These are phyloP conservation scores for Williopsis jadinii DNA, from an alignment of 1,139 yeast genomes.

Conservation along the genomic window DNA sequence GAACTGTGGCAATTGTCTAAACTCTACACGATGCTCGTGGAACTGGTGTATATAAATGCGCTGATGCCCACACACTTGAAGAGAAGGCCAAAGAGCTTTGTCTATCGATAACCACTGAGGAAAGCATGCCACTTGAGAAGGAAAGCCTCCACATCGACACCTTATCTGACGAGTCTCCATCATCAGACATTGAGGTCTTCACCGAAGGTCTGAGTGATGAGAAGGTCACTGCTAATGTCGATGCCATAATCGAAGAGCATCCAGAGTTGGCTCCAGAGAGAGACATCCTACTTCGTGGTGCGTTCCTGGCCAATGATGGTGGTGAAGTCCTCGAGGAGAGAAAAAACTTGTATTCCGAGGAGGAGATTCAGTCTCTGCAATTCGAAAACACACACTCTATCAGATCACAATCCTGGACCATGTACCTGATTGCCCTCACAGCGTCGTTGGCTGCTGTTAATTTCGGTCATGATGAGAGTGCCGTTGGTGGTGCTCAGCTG, in stretches of 20 bases:
- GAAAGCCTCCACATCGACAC: too few relatives aligned
- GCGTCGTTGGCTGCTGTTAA: slow-evolving; percentile 26
- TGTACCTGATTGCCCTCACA: slow-evolving; percentile 22
- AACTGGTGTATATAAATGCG: too few relatives aligned
- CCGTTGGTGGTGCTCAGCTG: slow-evolving; percentile 46
- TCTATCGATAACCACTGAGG: too few relatives aligned
- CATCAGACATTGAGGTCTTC: slow-evolving; percentile 2
- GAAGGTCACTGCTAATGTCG: slow-evolving; percentile 14
- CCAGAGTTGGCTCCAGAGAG: slow-evolving; percentile 13
- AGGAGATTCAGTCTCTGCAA: slow-evolving; percentile 10
- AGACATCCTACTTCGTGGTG: slow-evolving; percentile 19
- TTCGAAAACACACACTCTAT: slow-evolving; percentile 19
- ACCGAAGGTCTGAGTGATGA: slow-evolving; percentile 11
- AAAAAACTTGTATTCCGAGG: slow-evolving; percentile 12
- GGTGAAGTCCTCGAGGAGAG: slow-evolving; percentile 6
- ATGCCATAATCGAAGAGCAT: slow-evolving; percentile 11
- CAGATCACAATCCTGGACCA: slow-evolving; percentile 14
- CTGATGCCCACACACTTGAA: too few relatives aligned
- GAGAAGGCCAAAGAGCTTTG: too few relatives aligned
- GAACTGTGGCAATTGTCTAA: too few relatives aligned
- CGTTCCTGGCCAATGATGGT: slow-evolving; percentile 22
- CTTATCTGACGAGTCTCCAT: too few relatives aligned
- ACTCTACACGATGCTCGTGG: too few relatives aligned
- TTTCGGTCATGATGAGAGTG: slow-evolving; percentile 33
- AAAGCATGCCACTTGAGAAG: too few relatives aligned